Evolutionary conservation across 352 stramenopile genomes (phyloP), one percentile per base, ranked within the genome.

Genomic region (Phytophthora brassicae): DNA sequence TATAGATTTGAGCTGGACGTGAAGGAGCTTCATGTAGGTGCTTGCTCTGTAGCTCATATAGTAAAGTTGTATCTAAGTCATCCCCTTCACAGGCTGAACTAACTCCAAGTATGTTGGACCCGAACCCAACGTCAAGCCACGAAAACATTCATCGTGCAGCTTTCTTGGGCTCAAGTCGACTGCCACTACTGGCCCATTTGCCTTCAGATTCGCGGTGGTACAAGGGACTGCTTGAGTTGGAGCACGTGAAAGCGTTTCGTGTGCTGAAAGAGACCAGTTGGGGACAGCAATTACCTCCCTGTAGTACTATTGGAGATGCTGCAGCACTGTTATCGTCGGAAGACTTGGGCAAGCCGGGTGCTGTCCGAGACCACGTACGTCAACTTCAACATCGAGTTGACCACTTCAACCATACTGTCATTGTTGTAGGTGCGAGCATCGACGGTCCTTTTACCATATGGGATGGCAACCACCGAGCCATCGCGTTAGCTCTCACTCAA

Each of bases 381-480:
- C 53, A 66, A 43, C 62, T 74, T 57, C 53, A 64, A 46, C 66
- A 70, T 39, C 56, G 61, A 33, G 19, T 60, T 12, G 61, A 70
- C 11, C 61, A 68, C 50, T 74, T 71, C 61, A 68, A 68, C 24
- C 61, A 74, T 24, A 72, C 60, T 0, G 26, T 77, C 19, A 38
- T 77, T 14, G 60, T 63, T 39, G 65, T 74, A 19, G 53, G 60
- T 23, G 24, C 65, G 19, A 62, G 35, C 19, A 7, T 64, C 39
- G 57, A 68, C 23, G 69, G 65, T 0, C 69, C 65, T 0, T 77
- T 72, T 47, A 77, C 69, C n/a, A 72, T 74, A 36, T 66, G 66
- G 65, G 65, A 77, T 48, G 69, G 69, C 35, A 77, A 77, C 24
- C 69, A 77, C 53, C 64, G 69, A 13, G 60, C 69, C 12, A 66